Evolutionary conservation across 306 rosid genomes (phyloP).

Genomic region (Quercus alba): DNA sequence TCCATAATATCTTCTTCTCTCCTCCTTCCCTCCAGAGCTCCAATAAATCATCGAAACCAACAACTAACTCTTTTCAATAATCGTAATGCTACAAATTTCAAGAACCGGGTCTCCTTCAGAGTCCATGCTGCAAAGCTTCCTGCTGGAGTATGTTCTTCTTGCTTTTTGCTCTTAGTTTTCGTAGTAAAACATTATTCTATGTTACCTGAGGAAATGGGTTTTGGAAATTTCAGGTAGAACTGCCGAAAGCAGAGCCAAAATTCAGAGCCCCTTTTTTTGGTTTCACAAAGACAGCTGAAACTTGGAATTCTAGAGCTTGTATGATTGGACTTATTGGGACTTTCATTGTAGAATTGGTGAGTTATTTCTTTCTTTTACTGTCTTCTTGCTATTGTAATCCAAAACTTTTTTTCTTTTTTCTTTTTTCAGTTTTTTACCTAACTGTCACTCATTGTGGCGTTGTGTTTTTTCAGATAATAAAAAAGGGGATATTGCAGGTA

Average conservation of each 20-base stretch:
- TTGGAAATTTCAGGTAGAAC: constrained; percentile 54
- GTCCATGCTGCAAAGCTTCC: constrained; percentile 75
- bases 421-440: background rate
- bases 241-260: constrained; percentile 77
- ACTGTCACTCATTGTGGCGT: background rate
- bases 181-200: background rate
- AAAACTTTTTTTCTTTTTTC: background rate
- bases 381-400: background rate
- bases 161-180: background rate
- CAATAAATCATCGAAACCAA: constrained; percentile 17
- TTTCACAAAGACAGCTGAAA: constrained; percentile 84
- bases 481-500: constrained; percentile 80
- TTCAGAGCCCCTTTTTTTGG: constrained; percentile 75
- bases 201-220: constrained; percentile 11
- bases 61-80: constrained; percentile 21
- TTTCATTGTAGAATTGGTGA: constrained; percentile 77
- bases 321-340: constrained; percentile 89
- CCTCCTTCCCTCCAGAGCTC: constrained; percentile 31
- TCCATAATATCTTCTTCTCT: constrained; percentile 39
- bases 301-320: constrained; percentile 95
- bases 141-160: constrained; percentile 54
- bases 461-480: constrained; percentile 60
- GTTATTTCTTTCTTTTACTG: constrained; percentile 4
- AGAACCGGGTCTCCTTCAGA: constrained; percentile 31
- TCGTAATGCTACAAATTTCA: constrained; percentile 12